Base-by-base conservation (phyloP, 192 early-diverging fungal species). In the Coemansia sp. region DNA sequence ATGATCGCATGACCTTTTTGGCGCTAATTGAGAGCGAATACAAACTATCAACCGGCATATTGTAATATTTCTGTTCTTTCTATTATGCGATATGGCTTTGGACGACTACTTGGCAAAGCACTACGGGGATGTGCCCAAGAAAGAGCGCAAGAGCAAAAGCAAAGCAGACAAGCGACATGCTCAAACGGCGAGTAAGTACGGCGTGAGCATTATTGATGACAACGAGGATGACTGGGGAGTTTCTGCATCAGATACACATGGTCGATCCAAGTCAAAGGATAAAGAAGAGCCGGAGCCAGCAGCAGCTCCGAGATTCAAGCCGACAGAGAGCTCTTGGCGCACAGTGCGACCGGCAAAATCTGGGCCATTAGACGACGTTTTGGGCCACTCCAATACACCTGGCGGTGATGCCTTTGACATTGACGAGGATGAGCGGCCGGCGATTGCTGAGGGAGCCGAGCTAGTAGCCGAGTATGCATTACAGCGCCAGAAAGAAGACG, bases 101-200 rank as follows among this genome's bases (percentile, higher is more conserved):
- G 32, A 78, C 35, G 76, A 78, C 59, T 83, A 83, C 47, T 40
- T 83, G 42, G 80, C 72, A 21, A 83, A 83, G 35, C 65, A 83
- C 73, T 83, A 83, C 61, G 80, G 80, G 17, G 35, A 72, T 2
- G 37, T 57, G 1, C 23, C 75, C 13, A 62, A 70, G 6, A 68
- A 57, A 8, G 50, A 62, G 7, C 64, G 68, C 52, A 69, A 50
- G 59, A 60, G 62, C 9, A 75, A 70, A 23, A 49, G 59, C 44
- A 67, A 52, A 26, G 38, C 37, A 13, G 59, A 61, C 6, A 64
- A 70, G 50, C 47, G 53, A 14, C 59, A 37, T n/a, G 49, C 50
- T 14, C 21, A 35, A 7, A 7, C 42, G 17, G 35, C 62, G 5
- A 14, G 64, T 6, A 30, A 47, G 6, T 63, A 68, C 33, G 70